Percentiles rank a stretch among this genome's conserved stretches.
Evolutionary conservation across 2,329 filamentous ascomycete genomes (phyloP).

Genomic region (Cladophialophora immunda): DNA sequence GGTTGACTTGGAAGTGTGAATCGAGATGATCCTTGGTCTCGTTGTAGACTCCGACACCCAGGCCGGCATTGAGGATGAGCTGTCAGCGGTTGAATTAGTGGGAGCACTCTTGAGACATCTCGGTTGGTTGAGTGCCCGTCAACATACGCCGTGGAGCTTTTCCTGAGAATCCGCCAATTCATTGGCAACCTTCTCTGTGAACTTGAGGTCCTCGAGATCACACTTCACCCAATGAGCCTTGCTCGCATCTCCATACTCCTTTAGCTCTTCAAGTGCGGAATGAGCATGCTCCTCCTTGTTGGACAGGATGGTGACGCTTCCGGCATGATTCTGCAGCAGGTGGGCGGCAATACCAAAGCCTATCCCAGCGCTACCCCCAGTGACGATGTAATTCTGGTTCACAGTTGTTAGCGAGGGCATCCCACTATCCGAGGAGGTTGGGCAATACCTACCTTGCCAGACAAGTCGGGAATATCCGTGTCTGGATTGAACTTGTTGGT

Average conservation of each 20-base stretch:
- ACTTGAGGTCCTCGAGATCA: constrained; percentile 57
- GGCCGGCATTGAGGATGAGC: constrained; percentile 59
- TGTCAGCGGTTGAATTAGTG: constrained; percentile 19
- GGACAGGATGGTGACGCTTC: constrained; percentile 59
- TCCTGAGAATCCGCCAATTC: constrained; percentile 52
- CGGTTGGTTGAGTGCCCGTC: neutral
- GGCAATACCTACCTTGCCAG: constrained; percentile 47
- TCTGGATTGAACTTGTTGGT: constrained; percentile 44
- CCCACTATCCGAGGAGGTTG: neutral
- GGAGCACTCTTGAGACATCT: neutral
- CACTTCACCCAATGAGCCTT: constrained; percentile 57
- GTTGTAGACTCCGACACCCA: constrained; percentile 60
- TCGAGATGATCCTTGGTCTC: constrained; percentile 62
- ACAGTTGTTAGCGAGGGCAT: neutral
- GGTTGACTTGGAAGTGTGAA: constrained; percentile 61
- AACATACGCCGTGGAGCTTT: constrained; percentile 52
- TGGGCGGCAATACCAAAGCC: constrained; percentile 63
- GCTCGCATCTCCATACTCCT: constrained; percentile 55
- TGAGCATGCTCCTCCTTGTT: constrained; percentile 60
- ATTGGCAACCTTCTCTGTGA: constrained; percentile 57
- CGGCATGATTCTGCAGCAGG: constrained; percentile 59
- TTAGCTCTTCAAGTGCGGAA: constrained; percentile 54
- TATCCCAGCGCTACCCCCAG: constrained; percentile 60
- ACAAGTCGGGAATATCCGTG: constrained; percentile 51
- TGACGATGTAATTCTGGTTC: constrained; percentile 56